Conservation (phyloP, 805 yeast species). For the Pichia eremophila region DNA sequence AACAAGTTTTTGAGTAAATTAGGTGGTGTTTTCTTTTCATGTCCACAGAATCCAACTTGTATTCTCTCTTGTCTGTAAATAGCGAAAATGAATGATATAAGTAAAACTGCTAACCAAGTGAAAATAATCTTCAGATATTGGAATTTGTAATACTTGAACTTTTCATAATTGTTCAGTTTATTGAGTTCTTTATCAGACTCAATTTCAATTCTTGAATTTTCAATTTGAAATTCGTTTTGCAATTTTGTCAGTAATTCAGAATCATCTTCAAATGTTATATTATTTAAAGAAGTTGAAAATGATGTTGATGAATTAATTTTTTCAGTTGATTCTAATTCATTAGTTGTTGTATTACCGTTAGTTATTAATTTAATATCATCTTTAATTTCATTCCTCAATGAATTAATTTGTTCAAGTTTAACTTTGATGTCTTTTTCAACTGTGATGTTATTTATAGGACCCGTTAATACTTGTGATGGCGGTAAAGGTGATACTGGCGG, state of each 20-base stretch:
- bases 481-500: background rate
- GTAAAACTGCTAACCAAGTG: constrained; percentile 1
- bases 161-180: constrained; percentile 1
- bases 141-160: background rate
- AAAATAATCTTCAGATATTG: constrained; percentile 1
- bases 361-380: background rate
- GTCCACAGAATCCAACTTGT: constrained; percentile 69
- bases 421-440: constrained; percentile 1
- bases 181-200: constrained; percentile 18
- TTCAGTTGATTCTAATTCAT: background rate
- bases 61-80: constrained; percentile 46
- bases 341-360: no score
- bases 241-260: constrained; percentile 10
- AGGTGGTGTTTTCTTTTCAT: constrained; percentile 31
- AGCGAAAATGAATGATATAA: constrained; percentile 6
- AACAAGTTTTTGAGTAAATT: constrained; percentile 24
- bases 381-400: background rate
- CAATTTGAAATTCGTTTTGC: constrained; percentile 17
- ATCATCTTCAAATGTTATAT: constrained; percentile 2
- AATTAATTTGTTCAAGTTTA: background rate
- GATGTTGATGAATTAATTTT: background rate
- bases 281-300: background rate
- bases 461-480: background rate
- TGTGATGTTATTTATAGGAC: background rate
- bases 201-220: constrained; percentile 15